phyloP scores from a whole-genome alignment of 257 asterid species.

The Gynochthodes officinalis region DNA sequence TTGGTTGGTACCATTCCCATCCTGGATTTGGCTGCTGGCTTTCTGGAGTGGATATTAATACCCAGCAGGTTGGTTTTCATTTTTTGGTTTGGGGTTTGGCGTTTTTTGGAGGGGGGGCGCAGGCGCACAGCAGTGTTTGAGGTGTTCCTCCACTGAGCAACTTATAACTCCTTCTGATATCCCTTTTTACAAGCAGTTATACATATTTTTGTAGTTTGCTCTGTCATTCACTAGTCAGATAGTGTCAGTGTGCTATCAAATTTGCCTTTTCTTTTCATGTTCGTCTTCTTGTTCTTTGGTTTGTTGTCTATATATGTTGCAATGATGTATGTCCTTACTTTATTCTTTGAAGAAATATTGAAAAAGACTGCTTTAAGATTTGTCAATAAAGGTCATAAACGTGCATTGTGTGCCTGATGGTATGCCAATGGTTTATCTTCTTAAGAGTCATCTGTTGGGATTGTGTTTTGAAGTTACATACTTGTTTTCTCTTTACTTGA shows the following conservation, averaged over 20 bases:
- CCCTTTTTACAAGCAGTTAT: neutral
- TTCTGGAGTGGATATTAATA: conserved; percentile 93
- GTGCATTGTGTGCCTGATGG: neutral
- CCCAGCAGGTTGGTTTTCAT: conserved; percentile 71
- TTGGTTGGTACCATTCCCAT: conserved; percentile 98
- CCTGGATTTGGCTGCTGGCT: conserved; percentile 99
- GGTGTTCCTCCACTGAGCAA: neutral
- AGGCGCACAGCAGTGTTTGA: too few relatives aligned
- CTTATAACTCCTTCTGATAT: neutral
- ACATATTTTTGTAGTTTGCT: neutral
- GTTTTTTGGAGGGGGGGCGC: too few relatives aligned
- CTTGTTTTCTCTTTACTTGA: neutral
- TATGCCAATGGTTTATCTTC: neutral
- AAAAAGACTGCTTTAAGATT: neutral
- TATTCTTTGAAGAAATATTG: neutral
- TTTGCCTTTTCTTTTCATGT: neutral
- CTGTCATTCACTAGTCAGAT: neutral
- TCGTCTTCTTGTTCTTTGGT: neutral
- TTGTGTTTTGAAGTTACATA: neutral
- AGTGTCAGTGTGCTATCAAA: neutral
- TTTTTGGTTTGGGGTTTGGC: conserved; percentile 1
- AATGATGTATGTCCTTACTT: neutral
- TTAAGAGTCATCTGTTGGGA: neutral
- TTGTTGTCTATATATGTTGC: neutral
- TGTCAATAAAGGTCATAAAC: neutral